Conservation (phyloP, 345 rosid species). For the Dovyalis caffra region DNA sequence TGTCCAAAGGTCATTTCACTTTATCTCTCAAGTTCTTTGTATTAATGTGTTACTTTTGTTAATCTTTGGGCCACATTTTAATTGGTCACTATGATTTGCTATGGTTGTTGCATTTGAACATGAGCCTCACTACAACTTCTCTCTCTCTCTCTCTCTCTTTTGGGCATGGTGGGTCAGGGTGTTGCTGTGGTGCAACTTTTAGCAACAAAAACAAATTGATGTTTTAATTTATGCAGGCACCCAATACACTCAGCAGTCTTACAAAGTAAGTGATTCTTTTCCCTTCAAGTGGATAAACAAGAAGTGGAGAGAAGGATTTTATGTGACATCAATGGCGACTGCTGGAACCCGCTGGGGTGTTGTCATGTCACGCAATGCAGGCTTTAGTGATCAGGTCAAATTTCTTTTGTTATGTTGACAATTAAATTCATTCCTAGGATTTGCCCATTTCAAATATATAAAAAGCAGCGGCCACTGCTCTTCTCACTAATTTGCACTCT, state of each 20-base stretch:
- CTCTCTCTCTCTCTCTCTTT: too few relatives aligned
- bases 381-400: conserved; percentile 33
- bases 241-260: conserved; percentile 37
- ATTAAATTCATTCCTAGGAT: neutral
- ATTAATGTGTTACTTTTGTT: neutral
- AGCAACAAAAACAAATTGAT: neutral
- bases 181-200: neutral
- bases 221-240: conserved; percentile 23
- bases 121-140: neutral
- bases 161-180: neutral
- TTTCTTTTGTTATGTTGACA: neutral
- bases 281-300: conserved; percentile 41
- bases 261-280: conserved; percentile 36
- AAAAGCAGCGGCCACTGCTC: neutral
- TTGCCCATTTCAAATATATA: neutral
- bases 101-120: neutral
- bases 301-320: conserved; percentile 40
- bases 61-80: neutral
- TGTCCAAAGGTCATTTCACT: conserved; percentile 31
- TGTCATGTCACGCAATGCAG: conserved; percentile 42
- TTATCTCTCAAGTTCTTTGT: neutral
- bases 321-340: conserved; percentile 40
- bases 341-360: conserved; percentile 37
- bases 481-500: neutral
- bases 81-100: neutral